Conservation (phyloP, 2,329 filamentous ascomycete species). For the Aspergillus ochraceus region DNA sequence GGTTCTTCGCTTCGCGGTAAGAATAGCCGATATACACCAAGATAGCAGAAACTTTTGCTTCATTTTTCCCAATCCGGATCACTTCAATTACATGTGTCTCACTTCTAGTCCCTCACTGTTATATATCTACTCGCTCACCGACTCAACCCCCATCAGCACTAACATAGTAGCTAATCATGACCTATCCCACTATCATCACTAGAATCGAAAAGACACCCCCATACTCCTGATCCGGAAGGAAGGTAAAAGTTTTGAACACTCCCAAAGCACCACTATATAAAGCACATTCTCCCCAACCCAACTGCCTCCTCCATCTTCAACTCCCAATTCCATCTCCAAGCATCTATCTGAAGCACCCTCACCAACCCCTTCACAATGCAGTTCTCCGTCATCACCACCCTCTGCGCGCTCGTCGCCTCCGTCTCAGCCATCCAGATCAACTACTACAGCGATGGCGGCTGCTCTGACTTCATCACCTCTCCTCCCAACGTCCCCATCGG, state of each 20-base stretch:
- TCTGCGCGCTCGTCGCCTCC: background rate
- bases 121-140: background rate
- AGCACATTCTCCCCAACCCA: background rate
- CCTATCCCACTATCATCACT: background rate
- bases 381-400: background rate
- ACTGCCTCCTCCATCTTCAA: background rate
- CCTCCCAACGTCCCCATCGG: background rate
- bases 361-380: background rate
- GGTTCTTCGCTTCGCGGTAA: no score
- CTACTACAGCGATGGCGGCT: constrained; percentile 8
- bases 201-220: background rate
- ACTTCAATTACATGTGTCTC: background rate
- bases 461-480: constrained; percentile 3
- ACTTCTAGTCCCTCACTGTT: background rate
- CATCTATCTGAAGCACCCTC: no score
- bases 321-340: background rate
- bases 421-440: constrained; percentile 1
- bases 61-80: background rate
- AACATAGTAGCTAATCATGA: background rate
- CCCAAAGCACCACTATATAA: background rate
- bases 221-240: background rate
- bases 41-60: background rate
- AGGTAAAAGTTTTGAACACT: background rate
- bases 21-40: background rate
- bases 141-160: background rate